Evolutionary conservation across 306 rosid genomes (phyloP).

Genomic region (Cercis canadensis): DNA sequence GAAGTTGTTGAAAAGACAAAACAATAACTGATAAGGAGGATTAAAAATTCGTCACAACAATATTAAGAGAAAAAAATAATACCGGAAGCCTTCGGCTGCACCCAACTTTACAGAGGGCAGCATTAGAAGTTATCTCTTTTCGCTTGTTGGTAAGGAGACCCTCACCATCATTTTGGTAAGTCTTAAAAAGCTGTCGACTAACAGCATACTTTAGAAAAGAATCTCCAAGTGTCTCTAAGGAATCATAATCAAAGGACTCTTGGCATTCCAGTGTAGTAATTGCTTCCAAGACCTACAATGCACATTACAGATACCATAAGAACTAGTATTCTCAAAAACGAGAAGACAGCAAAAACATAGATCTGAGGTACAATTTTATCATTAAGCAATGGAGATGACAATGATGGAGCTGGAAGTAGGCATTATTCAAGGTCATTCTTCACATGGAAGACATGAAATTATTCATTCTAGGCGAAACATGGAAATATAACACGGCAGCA

Average conservation of each 20-base stretch:
- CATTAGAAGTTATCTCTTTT: slow-evolving; percentile 50
- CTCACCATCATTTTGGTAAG: slow-evolving; percentile 46
- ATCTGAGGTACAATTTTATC: too few relatives aligned
- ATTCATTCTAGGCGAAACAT: background rate
- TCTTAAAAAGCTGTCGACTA: slow-evolving; percentile 62
- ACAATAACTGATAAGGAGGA: too few relatives aligned
- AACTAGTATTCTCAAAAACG: background rate
- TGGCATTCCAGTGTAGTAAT: slow-evolving; percentile 63
- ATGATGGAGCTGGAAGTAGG: too few relatives aligned
- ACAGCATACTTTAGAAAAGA: slow-evolving; percentile 70
- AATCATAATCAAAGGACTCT: slow-evolving; percentile 59
- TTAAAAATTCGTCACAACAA: background rate
- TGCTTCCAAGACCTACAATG: slow-evolving; percentile 69
- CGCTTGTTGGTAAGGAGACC: slow-evolving; percentile 57
- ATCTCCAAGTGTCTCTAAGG: slow-evolving; percentile 80
- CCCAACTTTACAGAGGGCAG: slow-evolving; percentile 48
- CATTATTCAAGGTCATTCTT: background rate
- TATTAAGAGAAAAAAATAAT: background rate
- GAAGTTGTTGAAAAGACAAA: too few relatives aligned
- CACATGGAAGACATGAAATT: background rate
- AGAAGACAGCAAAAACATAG: background rate
- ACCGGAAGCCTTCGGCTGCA: slow-evolving; percentile 57
- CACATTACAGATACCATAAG: background rate
- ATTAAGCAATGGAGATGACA: too few relatives aligned
- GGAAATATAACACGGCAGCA: background rate